Evolutionary conservation across 331 rosid species (phyloP), one percentile per base, ranked within the genome.

Genomic region (Stylosanthes scabra): DNA sequence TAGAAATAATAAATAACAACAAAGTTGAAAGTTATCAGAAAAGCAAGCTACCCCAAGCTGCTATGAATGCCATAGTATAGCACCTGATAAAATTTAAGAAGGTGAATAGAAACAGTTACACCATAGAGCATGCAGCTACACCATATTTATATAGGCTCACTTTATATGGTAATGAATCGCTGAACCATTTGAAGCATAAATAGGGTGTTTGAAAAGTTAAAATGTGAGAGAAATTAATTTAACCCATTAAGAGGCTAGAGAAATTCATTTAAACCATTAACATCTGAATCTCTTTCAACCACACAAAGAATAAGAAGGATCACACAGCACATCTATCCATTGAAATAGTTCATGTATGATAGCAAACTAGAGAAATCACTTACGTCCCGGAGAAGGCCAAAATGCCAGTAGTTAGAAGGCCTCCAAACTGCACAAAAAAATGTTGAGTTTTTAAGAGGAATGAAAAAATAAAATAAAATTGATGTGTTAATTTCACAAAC

Each of bases 21-120:
- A 28, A 59, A 1, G 27, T 13, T 37, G 56, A 3, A 71, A 65
- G 58, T 75, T 64, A 77, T 86, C 76, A 91, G 84, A 91, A 85
- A n/a, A 94, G 87, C 87, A 94, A 83, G 90, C 91, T 88, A 41
- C 86, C 96, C 99, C 99, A 88, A 74, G 95, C 99, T 60, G 91
- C 97, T 41, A 94, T 87, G 80, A 94, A 91, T 37, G 99, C 97
- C n/a, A n/a, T n/a, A n/a, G n/a, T n/a, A 47, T 94, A 91, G 81
- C 98, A 91, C 89, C 98, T 94, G 57, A 68, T 72, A 61, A 65
- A 42, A 7, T 34, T 45, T 71, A 60, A 69, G 11, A 78, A 34
- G 46, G 7, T 42, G 39, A 34, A 34, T 34, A 34, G 1, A 34
- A 34, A 34, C 39, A 34, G 6, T 34, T 34, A 34, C 39, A 34